Evolutionary conservation across 495 filamentous ascomycete species (phyloP).

Genomic region (Penicillium ochrochloron): DNA sequence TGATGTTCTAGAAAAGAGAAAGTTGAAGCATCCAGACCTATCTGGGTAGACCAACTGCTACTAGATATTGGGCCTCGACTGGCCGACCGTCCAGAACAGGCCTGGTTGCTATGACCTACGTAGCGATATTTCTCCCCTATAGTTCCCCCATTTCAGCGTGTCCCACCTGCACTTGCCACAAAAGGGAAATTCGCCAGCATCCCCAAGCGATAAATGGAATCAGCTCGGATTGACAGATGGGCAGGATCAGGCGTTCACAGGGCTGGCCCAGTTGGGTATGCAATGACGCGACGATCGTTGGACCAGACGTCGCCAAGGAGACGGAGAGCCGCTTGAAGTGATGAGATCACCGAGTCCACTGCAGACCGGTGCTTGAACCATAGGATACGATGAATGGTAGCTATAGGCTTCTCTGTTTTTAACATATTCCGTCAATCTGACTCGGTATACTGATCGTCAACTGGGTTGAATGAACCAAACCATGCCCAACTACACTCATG

Average conservation of each 20-base stretch:
- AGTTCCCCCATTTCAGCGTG: too few relatives aligned
- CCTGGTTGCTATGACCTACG: too few relatives aligned
- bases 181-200: conserved; percentile 1
- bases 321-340: conserved; percentile 14
- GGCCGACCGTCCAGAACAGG: not conserved
- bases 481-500: too few relatives aligned
- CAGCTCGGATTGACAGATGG: not conserved
- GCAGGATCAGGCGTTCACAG: conserved; percentile 23
- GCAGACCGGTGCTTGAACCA: not conserved
- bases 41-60: too few relatives aligned
- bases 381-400: not conserved
- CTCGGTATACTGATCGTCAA: too few relatives aligned
- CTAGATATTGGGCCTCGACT: conserved; percentile 5
- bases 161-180: not conserved
- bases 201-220: not conserved
- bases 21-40: too few relatives aligned
- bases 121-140: too few relatives aligned
- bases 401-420: not conserved
- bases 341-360: conserved; percentile 21
- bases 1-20: too few relatives aligned
- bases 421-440: too few relatives aligned
- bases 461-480: too few relatives aligned
- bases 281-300: conserved; percentile 32
- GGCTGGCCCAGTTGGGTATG: conserved; percentile 31
- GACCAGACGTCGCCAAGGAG: conserved; percentile 29